Evolutionary conservation across 1,284 basidiomycete species (phyloP), one percentile per base, ranked within the genome.

Genomic region (Ustilago sp.): DNA sequence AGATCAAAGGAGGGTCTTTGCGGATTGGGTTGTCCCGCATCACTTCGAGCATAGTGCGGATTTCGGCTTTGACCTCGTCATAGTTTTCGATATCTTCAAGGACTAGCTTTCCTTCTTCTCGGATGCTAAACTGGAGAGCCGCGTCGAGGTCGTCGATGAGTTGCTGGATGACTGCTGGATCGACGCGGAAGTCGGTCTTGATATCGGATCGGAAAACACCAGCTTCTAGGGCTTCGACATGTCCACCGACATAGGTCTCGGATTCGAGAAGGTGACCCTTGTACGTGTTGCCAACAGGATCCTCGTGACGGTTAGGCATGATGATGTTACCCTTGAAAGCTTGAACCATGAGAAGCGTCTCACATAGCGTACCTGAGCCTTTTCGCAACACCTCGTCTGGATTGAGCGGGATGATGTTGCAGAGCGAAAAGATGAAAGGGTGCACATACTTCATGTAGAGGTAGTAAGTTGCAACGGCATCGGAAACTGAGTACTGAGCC

Each of bases 401-500:
- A 83, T 92, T 93, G 65, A 99, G 90, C 17, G 97, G 97, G 82
- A 99, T 99, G 86, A 99, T 99, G 89, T 98, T 99, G 88, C 97
- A 99, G 39, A 99, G 89, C 32, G 96, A 99, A 88, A 99, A 99
- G 83, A 99, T 95, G 90, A 99, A 99, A 0, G 97, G 97, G 84
- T 99, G 95, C 12, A 99, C 95, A 85, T 99, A 99, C 94, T 99
- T 99, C 97, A 99, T 99, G 89, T 99, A 99, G 53, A 99, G 90
- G 86, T 99, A 99, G 87, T 99, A 99, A 1, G 97, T 99, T 28
- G 97, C 97, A 5, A 99, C 97, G 1, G 97, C 97, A 89, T 99
- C 97, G 86, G 97, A 99, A 34, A 99, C 97, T 80, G 97, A 99
- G 87, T 99, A 99, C 83, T 96, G 93, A 0, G 97, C 96, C 12